A percentile compares a stretch with the other conserved stretches of the same genome.
phyloP scores from a whole-genome alignment of 2,329 filamentous ascomycete species.

The Cryphonectria nitschkei region DNA sequence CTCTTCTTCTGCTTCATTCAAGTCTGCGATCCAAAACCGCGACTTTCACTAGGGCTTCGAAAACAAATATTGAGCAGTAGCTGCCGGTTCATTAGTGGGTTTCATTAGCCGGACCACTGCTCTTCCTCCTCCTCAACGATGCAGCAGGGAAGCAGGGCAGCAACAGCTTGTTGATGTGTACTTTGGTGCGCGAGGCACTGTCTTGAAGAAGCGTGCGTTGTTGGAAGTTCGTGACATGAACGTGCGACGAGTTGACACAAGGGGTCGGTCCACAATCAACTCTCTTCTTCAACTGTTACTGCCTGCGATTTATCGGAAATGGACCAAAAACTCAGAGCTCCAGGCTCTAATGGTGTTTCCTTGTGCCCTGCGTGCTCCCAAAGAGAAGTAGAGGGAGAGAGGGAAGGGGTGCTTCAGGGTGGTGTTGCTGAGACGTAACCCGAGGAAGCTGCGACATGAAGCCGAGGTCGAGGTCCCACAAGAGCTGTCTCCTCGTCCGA shows the following conservation, averaged over 20 bases:
- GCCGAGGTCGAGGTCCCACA: slow-evolving; percentile 2
- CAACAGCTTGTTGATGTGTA: too few species aligned
- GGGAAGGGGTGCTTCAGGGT: neutral
- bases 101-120: too few species aligned
- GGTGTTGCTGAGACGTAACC: neutral
- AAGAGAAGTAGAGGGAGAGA: neutral
- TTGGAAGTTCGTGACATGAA: too few species aligned
- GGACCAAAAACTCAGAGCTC: neutral
- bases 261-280: neutral
- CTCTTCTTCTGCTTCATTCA: too few species aligned
- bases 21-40: too few species aligned
- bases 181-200: too few species aligned
- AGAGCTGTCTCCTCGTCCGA: neutral
- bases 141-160: too few species aligned
- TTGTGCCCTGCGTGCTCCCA: neutral
- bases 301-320: neutral
- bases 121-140: too few species aligned
- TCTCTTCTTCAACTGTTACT: neutral
- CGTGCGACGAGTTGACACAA: neutral
- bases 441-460: neutral
- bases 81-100: too few species aligned
- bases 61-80: too few species aligned
- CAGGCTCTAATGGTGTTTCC: neutral
- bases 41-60: too few species aligned
- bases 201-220: too few species aligned